A percentile compares a stretch with the other conserved stretches of the same genome.
Conservation (phyloP, 495 filamentous ascomycete species). For the Trichoderma asperelloides region DNA sequence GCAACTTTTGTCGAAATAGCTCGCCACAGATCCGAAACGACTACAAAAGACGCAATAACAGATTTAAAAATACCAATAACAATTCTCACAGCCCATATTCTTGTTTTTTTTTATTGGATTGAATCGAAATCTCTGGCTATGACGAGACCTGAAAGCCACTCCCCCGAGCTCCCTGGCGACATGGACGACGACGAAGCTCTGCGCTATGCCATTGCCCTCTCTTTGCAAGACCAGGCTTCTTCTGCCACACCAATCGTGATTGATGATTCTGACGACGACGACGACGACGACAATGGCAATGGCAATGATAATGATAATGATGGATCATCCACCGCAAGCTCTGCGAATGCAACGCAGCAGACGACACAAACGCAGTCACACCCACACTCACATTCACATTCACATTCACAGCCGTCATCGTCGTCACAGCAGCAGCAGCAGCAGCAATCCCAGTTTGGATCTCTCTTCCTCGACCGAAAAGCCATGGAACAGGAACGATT, state of each 20-base stretch:
- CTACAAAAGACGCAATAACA: too few relatives aligned
- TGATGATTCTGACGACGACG: neutral
- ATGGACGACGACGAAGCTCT: slow-evolving; percentile 39
- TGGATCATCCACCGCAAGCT: neutral
- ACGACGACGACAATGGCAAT: neutral
- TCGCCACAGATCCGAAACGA: too few relatives aligned
- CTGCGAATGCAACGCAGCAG: neutral
- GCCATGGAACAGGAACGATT: slow-evolving; percentile 83
- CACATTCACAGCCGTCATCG: neutral
- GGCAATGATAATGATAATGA: slow-evolving; percentile 19
- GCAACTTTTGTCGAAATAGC: neutral
- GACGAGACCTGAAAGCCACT: too few relatives aligned
- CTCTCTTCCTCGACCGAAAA: slow-evolving; percentile 52
- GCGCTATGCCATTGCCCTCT: slow-evolving; percentile 34
- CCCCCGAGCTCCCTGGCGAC: slow-evolving; percentile 5
- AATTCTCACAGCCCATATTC: too few relatives aligned
- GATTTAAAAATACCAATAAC: too few relatives aligned
- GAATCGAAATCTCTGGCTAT: too few relatives aligned
- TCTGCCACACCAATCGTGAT: slow-evolving; percentile 10
- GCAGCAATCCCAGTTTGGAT: neutral
- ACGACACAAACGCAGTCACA: neutral
- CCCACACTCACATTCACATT: neutral
- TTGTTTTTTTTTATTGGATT: too few relatives aligned
- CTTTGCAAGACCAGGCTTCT: slow-evolving; percentile 17
- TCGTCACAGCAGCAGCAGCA: neutral